These are phyloP conservation scores for Daldinia grandis DNA, from an alignment of 495 filamentous ascomycete species.

Conservation along the genomic window DNA sequence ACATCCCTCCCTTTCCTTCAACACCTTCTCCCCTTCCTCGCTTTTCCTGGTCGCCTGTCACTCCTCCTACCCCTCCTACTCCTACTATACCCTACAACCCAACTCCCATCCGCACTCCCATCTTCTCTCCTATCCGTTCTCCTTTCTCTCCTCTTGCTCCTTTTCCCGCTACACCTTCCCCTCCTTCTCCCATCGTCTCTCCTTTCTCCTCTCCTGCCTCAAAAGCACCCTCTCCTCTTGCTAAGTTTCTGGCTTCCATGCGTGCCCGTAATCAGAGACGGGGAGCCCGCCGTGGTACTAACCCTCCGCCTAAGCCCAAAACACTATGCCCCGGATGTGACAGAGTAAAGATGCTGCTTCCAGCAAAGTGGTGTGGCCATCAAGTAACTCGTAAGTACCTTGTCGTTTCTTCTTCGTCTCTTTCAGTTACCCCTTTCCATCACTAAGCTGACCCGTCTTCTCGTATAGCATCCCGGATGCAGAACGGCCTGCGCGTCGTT, in stretches of 20 bases:
- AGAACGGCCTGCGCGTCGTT: slow-evolving; percentile 30
- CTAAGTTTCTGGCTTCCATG: neutral
- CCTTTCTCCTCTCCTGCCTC: slow-evolving; percentile 2
- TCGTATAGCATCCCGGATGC: slow-evolving; percentile 32
- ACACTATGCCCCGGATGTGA: slow-evolving; percentile 16
- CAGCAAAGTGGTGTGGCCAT: slow-evolving; percentile 30
- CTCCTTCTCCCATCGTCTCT: slow-evolving; percentile 16
- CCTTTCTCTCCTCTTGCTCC: slow-evolving; percentile 41
- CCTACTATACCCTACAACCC: slow-evolving; percentile 18
- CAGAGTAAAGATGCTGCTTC: slow-evolving; percentile 31
- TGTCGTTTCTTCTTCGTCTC: neutral
- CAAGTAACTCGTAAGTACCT: slow-evolving; percentile 26
- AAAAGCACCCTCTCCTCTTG: neutral
- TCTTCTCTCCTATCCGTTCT: slow-evolving; percentile 41
- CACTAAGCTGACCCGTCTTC: neutral
- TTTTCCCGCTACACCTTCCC: slow-evolving; percentile 23
- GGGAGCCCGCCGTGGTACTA: slow-evolving; percentile 18
- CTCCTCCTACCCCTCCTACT: neutral
- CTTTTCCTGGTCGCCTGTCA: neutral
- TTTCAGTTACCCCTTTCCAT: neutral
- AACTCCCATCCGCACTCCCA: slow-evolving; percentile 35
- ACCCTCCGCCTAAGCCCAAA: neutral
- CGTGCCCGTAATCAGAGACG: slow-evolving; percentile 36
- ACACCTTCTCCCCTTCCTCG: slow-evolving; percentile 15
- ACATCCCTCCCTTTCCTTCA: slow-evolving; percentile 23